Base-by-base conservation (phyloP, 495 filamentous ascomycete species). In the Hypomontagnella submonticulosa region DNA sequence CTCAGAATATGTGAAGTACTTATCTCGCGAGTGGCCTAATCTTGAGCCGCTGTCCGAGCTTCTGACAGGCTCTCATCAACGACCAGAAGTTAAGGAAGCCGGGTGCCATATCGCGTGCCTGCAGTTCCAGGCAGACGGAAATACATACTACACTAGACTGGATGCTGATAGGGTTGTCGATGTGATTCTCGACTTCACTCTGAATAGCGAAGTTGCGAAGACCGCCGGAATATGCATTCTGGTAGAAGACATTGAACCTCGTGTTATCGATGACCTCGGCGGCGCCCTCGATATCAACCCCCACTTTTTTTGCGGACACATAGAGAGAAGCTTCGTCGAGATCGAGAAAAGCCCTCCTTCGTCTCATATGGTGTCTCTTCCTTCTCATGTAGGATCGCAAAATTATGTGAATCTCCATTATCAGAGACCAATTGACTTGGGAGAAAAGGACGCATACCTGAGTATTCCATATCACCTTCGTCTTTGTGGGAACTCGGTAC, bases 231-330 rank as follows among this genome's bases (percentile, higher is more conserved):
- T 57, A 1, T 57, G 55, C 34, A 18, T 57, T 23, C 12, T 57
- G 8, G n/a, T 57, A 18, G 55, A 57, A 47, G 55, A 57, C 12
- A 40, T 57, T 19, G 33, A 20, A 6, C 55, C 55, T 11, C n/a
- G 43, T 11, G 55, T 49, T 1, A 23, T 57, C 4, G 30, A 57
- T 8, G 38, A 4, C 5, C 32, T 57, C 8, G 55, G 55, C n/a
- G 33, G 15, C 37, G n/a, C 18, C 5, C 23, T 59, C 8, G 43
- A 59, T 50, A 41, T 59, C 46, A 33, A 59, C 30, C 56, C 56
- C n/a, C 16, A 41, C 15, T 59, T 59, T 13, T 59, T 59, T 44
- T 30, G 56, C 9, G 56, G 46, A 30, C 44, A 59, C 18, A 50
- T 59, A 2, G 44, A 59, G 20, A 59, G 36, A 36, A 23, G 20